These are phyloP conservation scores for Paramecium tetraurelia DNA, from an alignment of 73 alveolate genomes.

Conservation along the genomic window DNA sequence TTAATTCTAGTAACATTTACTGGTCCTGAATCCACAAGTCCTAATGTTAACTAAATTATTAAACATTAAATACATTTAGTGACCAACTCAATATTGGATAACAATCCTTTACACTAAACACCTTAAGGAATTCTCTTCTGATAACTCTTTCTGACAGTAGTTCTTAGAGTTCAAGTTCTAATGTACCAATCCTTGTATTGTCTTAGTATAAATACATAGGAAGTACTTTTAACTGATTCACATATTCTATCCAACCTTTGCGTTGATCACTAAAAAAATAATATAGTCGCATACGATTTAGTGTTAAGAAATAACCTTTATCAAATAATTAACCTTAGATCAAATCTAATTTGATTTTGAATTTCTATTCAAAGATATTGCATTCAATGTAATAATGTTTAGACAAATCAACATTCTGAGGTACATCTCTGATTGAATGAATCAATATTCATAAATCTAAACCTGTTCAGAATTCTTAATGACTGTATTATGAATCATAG, in stretches of 20 bases:
- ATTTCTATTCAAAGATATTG: constrained; percentile 62
- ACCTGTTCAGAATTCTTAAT: constrained; percentile 35
- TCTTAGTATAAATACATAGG: constrained; percentile 55
- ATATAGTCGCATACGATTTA: constrained; percentile 72
- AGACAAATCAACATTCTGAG: constrained; percentile 46
- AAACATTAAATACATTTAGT: constrained; percentile 17
- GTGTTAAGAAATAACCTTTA: constrained; percentile 41
- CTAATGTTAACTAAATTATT: constrained; percentile 37
- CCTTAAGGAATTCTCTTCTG: constrained; percentile 50
- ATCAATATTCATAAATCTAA: constrained; percentile 58
- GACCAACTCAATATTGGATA: constrained; percentile 55
- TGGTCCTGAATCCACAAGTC: constrained; percentile 54
- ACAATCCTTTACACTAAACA: constrained; percentile 34
- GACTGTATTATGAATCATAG: constrained; percentile 53
- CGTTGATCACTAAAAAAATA: constrained; percentile 68
- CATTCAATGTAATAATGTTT: constrained; percentile 68
- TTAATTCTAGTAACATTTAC: constrained; percentile 60
- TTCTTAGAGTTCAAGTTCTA: constrained; percentile 50
- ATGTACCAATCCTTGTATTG: background rate
- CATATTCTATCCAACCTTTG: constrained; percentile 35
- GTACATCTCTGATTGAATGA: constrained; percentile 55
- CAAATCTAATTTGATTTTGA: constrained; percentile 43
- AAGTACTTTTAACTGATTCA: constrained; percentile 28
- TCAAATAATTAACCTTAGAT: background rate
- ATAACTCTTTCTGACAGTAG: constrained; percentile 52